Percentiles rank a stretch among this genome's conserved stretches.
These are phyloP conservation scores for Wickerhamiella domercqiae DNA, from an alignment of 805 yeast species.

Conservation along the genomic window DNA sequence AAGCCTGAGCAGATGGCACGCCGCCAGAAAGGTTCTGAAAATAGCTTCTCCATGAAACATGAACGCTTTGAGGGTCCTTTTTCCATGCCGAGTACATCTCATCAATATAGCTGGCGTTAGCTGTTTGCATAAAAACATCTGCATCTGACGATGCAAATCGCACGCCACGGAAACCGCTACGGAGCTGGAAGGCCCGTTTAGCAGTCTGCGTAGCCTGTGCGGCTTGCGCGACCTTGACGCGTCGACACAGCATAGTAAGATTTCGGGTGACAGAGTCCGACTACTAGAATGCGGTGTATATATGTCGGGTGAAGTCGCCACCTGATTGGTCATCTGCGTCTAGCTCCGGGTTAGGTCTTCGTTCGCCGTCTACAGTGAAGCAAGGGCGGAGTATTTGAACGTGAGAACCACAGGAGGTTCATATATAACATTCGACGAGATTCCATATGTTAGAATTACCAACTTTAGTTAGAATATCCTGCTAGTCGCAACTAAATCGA, in stretches of 20 bases:
- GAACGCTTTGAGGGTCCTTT: slow-evolving; percentile 79
- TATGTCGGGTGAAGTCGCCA: not conserved
- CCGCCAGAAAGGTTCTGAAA: slow-evolving; percentile 76
- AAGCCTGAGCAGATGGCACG: slow-evolving; percentile 56
- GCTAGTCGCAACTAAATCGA: too few relatives aligned
- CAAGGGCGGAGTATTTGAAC: too few relatives aligned
- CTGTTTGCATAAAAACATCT: slow-evolving; percentile 71
- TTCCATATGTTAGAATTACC: too few relatives aligned
- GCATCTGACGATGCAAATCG: slow-evolving; percentile 17
- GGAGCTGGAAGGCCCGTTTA: not conserved
- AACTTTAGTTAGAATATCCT: too few relatives aligned
- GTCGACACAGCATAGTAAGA: slow-evolving; percentile 1
- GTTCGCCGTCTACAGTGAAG: too few relatives aligned
- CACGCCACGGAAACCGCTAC: slow-evolving; percentile 1
- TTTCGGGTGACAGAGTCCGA: too few relatives aligned
- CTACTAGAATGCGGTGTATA: too few relatives aligned
- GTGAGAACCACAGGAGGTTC: too few relatives aligned
- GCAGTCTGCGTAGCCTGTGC: not conserved
- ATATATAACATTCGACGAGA: too few relatives aligned
- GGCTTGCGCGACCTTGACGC: too few relatives aligned
- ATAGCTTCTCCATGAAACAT: slow-evolving; percentile 89
- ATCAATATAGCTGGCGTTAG: slow-evolving; percentile 83
- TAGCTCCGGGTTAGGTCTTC: too few relatives aligned
- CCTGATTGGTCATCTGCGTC: not conserved
- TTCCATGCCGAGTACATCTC: slow-evolving; percentile 97